Conservation (phyloP, 148 eudicot genomes). For the Amaranthus palmeri region DNA sequence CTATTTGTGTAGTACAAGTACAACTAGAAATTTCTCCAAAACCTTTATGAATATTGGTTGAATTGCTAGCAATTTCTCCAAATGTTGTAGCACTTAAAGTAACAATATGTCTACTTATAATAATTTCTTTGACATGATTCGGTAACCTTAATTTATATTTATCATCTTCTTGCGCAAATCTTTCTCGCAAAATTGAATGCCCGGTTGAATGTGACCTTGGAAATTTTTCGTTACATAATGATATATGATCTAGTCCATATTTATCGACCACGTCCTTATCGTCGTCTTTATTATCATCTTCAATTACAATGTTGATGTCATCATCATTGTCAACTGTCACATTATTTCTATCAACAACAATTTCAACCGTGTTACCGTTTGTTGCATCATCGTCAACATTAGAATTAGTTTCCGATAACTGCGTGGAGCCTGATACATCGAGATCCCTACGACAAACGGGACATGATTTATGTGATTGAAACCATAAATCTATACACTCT, state of each 20-base stretch:
- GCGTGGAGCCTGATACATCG: slow-evolving; percentile 13
- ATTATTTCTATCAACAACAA: background rate
- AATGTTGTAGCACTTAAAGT: slow-evolving; percentile 47
- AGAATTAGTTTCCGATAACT: slow-evolving; percentile 1
- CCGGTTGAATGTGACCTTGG: slow-evolving; percentile 77
- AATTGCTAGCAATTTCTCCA: slow-evolving; percentile 28
- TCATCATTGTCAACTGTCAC: slow-evolving; percentile 21
- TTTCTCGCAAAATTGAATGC: slow-evolving; percentile 47
- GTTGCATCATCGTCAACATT: background rate
- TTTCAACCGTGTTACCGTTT: background rate
- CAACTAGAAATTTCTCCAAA: slow-evolving; percentile 28
- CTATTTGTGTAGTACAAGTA: slow-evolving; percentile 1
- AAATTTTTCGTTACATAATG: slow-evolving; percentile 27
- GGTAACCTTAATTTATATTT: slow-evolving; percentile 57
- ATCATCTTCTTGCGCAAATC: slow-evolving; percentile 21
- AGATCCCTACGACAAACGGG: slow-evolving; percentile 67
- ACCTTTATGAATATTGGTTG: slow-evolving; percentile 7
- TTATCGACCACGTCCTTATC: background rate
- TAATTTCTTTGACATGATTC: slow-evolving; percentile 28
- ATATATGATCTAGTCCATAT: background rate
- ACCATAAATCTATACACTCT: slow-evolving; percentile 80
- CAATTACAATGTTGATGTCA: slow-evolving; percentile 27
- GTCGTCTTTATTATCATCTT: slow-evolving; percentile 13
- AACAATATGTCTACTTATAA: slow-evolving; percentile 37
- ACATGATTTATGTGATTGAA: slow-evolving; percentile 63